Percentiles rank a stretch among this genome's conserved stretches.
Conservation (phyloP, 1,139 yeast genomes). For the Taphrina sp. region DNA sequence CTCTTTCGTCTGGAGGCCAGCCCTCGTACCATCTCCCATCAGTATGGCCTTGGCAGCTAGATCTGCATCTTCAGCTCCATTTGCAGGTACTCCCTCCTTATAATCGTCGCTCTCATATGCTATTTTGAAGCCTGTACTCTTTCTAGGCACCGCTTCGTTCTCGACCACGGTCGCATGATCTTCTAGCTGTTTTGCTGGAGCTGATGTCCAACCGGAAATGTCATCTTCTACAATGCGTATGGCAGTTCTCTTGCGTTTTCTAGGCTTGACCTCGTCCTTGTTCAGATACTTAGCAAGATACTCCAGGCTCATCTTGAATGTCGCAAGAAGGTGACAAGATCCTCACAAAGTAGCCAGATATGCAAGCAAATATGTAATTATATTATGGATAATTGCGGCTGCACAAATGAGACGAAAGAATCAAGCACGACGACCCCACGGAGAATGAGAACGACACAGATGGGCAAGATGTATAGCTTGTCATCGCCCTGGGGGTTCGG, state of each 20-base stretch:
- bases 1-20: slow-evolving; percentile 52
- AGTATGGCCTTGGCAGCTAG: no score
- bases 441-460: no score
- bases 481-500: no score
- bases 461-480: no score
- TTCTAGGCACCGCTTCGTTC: neutral
- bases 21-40: slow-evolving; percentile 49
- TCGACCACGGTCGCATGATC: slow-evolving; percentile 23
- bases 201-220: slow-evolving; percentile 37
- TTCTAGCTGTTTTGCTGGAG: slow-evolving; percentile 35
- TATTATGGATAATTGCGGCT: no score
- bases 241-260: slow-evolving; percentile 41
- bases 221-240: slow-evolving; percentile 40
- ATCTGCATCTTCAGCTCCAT: neutral
- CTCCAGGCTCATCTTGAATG: slow-evolving; percentile 7
- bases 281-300: slow-evolving; percentile 46
- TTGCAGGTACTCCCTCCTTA: no score
- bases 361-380: no score
- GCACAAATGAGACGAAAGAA: no score
- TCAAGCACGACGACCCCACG: no score
- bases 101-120: slow-evolving; percentile 34
- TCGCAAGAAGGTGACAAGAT: no score
- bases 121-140: slow-evolving; percentile 36
- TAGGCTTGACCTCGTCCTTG: slow-evolving; percentile 41
- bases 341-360: no score